Evolutionary conservation across 176 grass and related monocot genomes (phyloP).

Genomic region (Oropetium thomaeum): DNA sequence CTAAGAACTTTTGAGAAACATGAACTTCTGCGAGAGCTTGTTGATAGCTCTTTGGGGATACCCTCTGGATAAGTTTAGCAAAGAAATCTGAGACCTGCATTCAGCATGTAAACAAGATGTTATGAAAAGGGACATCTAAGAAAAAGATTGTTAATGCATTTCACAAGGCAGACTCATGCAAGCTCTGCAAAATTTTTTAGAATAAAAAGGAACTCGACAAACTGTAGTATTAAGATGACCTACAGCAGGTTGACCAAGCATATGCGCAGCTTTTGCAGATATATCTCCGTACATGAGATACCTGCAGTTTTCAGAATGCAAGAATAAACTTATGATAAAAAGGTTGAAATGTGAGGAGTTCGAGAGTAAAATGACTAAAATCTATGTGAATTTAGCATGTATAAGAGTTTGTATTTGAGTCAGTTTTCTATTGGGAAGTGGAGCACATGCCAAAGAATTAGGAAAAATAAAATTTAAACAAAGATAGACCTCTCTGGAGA

Average conservation of each 20-base stretch:
- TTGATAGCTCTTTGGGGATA: constrained; percentile 92
- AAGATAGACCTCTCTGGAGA: constrained; percentile 71
- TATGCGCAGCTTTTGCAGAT: constrained; percentile 74
- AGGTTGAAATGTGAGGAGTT: not conserved
- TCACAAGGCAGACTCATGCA: not conserved
- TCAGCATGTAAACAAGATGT: constrained; percentile 7
- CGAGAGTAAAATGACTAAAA: not conserved
- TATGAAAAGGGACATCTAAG: not conserved
- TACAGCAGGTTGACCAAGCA: constrained; percentile 83
- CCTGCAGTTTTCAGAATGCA: constrained; percentile 40
- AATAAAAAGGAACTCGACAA: not conserved
- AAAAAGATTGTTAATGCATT: not conserved
- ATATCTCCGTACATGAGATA: constrained; percentile 95
- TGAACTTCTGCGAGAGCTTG: constrained; percentile 95
- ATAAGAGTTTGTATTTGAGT: not conserved
- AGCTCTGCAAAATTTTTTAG: not conserved
- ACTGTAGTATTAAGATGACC: constrained; percentile 27
- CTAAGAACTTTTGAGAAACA: constrained; percentile 92
- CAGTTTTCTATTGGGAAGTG: not conserved
- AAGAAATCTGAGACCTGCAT: constrained; percentile 80
- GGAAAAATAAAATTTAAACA: constrained; percentile 15
- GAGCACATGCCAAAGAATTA: not conserved
- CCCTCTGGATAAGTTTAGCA: constrained; percentile 84
- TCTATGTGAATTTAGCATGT: not conserved
- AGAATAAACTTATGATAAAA: not conserved